These are phyloP conservation scores for Punctularia strigosozonata DNA, from an alignment of 768 basidiomycete genomes.

Conservation along the genomic window DNA sequence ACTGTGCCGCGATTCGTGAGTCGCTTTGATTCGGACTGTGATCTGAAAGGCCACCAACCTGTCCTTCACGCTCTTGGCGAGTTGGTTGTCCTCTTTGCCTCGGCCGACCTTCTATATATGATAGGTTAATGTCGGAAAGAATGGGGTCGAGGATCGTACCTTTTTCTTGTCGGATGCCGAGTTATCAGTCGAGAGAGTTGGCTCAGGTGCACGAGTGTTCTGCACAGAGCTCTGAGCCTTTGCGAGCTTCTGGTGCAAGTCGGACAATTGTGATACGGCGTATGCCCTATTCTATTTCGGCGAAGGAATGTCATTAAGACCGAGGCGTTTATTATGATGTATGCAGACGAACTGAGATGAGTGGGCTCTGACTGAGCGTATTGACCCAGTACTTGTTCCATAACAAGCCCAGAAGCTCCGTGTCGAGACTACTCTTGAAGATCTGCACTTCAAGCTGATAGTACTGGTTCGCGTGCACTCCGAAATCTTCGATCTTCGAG, in stretches of 20 bases:
- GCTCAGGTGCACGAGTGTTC: conserved; percentile 45
- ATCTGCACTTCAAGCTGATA: conserved; percentile 91
- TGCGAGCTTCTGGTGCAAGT: conserved; percentile 81
- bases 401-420: conserved; percentile 74
- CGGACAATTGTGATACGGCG: conserved; percentile 81
- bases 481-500: conserved; percentile 97
- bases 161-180: conserved; percentile 34
- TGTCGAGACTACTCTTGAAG: conserved; percentile 87
- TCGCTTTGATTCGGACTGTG: background rate
- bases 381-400: conserved; percentile 99
- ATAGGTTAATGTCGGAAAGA: conserved; percentile 1
- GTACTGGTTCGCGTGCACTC: conserved; percentile 94
- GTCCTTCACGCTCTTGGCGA: conserved; percentile 86
- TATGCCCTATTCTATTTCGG: conserved; percentile 77
- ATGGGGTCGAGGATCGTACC: background rate
- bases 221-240: conserved; percentile 53
- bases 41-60: conserved; percentile 35
- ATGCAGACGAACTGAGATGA: conserved; percentile 63
- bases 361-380: conserved; percentile 84
- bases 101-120: conserved; percentile 39
- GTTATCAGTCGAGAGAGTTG: conserved; percentile 35
- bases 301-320: background rate
- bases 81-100: conserved; percentile 82
- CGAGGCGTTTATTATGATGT: background rate
- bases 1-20: conserved; percentile 26